Evolutionary conservation across 768 basidiomycete species (phyloP).

Genomic region (Kwoniella mangroviensis): DNA sequence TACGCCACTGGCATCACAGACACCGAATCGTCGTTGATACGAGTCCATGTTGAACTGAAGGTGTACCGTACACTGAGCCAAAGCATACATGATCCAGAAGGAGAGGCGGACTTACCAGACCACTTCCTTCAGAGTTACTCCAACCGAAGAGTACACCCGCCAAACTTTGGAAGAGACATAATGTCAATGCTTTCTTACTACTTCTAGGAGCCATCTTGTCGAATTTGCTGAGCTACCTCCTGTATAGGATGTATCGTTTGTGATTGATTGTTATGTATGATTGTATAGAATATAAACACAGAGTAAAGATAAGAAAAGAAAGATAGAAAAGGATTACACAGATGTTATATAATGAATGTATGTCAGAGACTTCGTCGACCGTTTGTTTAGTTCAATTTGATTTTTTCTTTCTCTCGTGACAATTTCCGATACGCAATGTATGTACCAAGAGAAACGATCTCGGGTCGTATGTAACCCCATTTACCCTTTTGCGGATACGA

Average conservation of each 20-base stretch:
- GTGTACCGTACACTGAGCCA: background rate
- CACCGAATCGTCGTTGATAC: conserved; percentile 51
- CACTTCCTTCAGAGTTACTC: conserved; percentile 54
- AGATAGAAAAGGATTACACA: background rate
- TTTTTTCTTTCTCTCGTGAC: background rate
- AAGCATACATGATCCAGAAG: background rate
- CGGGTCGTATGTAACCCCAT: background rate
- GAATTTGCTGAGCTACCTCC: background rate
- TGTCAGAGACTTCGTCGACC: background rate
- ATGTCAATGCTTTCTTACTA: conserved; percentile 49
- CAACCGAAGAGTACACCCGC: conserved; percentile 57
- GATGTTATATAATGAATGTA: background rate
- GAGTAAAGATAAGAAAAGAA: background rate
- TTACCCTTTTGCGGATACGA: background rate
- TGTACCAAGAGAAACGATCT: background rate
- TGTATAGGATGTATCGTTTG: background rate
- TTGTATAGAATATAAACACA: background rate
- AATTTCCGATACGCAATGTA: background rate
- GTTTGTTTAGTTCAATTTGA: background rate
- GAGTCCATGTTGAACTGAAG: conserved; percentile 46
- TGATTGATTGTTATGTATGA: background rate
- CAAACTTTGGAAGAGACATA: conserved; percentile 55
- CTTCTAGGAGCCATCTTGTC: conserved; percentile 28
- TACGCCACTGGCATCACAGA: conserved; percentile 41
- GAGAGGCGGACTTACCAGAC: conserved; percentile 37